Base-by-base conservation (phyloP, 2,329 filamentous ascomycete genomes). In the Pseudophaeomoniella oleicola region DNA sequence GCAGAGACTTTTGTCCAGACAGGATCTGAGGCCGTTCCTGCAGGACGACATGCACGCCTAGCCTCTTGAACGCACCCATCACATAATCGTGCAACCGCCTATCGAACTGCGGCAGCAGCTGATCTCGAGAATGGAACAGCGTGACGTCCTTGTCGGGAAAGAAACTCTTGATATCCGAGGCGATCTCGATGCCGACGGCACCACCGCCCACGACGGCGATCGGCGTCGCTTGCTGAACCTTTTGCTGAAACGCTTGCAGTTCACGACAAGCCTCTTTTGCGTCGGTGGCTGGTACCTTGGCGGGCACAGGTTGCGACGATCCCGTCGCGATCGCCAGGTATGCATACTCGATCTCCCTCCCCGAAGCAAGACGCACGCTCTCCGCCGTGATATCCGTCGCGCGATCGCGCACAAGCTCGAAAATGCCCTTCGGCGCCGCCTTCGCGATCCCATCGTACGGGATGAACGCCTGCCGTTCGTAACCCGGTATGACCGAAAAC, bases 291-390 rank as follows among this genome's bases (percentile, higher is more conserved):
- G 37, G 30, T 3, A 34, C 15, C 33, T 37, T 16, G 32, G 39
- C 16, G 13, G 37, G 30, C 16, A 31, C 38, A 13, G 35, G 9
- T 17, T 36, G 46, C 58, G 44, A 43, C 0, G 66, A 62, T 0
- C 73, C 73, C 0, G 72, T 78, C 0, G 73, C 71, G 9, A 78
- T 51, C n/a, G 73, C 58, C 4, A 76, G 54, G 40, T 64, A 72
- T 13, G 64, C 68, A 46, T 69, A 79, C 0, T 60, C 54, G 2
- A 78, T 53, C 19, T 57, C 50, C 22, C 64, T 55, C 3, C 60
- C 65, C 13, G 52, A 55, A 17, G 57, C 47, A 1, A 75, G 50
- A 4, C 39, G 43, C 5, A 75, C 59, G 2, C 48, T 45, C 0
- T 56, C 50, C 13, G 48, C 52, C 4, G 48, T 52, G 12, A 73